These are phyloP conservation scores for Fragosphaeria purpurea DNA, from an alignment of 2,329 filamentous ascomycete genomes.

Conservation along the genomic window DNA sequence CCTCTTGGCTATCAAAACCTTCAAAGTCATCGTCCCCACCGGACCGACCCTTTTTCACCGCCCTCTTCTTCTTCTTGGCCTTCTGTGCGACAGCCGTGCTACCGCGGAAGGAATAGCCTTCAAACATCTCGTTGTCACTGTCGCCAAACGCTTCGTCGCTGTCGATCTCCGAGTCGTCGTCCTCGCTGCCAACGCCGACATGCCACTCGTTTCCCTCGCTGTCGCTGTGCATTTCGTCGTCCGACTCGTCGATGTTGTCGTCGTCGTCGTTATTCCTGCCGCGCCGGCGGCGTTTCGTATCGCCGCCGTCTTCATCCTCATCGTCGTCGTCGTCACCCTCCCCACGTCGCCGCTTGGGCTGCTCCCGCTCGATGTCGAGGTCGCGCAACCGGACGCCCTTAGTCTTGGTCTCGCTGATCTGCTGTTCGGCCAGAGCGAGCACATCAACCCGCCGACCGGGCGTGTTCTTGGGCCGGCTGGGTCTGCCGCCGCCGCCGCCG, in stretches of 20 bases:
- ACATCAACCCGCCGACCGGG: constrained; percentile 40
- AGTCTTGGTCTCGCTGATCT: constrained; percentile 30
- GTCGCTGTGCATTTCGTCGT: constrained; percentile 67
- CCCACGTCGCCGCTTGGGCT: constrained; percentile 30
- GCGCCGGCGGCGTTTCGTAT: constrained; percentile 26
- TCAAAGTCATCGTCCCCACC: constrained; percentile 34
- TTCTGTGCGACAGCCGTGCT: constrained; percentile 28
- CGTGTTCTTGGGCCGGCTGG: constrained; percentile 27
- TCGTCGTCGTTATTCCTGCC: constrained; percentile 30
- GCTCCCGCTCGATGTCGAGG: constrained; percentile 39
- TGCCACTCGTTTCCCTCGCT: constrained; percentile 81
- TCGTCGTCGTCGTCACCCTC: constrained; percentile 35
- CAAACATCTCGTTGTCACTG: constrained; percentile 77
- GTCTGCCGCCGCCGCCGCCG: neutral
- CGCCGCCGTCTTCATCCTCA: constrained; percentile 49
- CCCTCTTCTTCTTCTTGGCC: constrained; percentile 21
- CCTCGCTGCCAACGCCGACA: constrained; percentile 53
- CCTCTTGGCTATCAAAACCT: constrained; percentile 33
- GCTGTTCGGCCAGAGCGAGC: constrained; percentile 46
- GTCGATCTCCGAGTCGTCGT: constrained; percentile 55
- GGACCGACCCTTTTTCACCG: constrained; percentile 27
- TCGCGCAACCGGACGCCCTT: constrained; percentile 32
- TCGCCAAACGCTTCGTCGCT: constrained; percentile 76
- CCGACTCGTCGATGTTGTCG: constrained; percentile 41
- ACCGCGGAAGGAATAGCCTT: constrained; percentile 54